Conservation (phyloP, 192 early-diverging fungal species). For the Gaertneriomyces sp. region DNA sequence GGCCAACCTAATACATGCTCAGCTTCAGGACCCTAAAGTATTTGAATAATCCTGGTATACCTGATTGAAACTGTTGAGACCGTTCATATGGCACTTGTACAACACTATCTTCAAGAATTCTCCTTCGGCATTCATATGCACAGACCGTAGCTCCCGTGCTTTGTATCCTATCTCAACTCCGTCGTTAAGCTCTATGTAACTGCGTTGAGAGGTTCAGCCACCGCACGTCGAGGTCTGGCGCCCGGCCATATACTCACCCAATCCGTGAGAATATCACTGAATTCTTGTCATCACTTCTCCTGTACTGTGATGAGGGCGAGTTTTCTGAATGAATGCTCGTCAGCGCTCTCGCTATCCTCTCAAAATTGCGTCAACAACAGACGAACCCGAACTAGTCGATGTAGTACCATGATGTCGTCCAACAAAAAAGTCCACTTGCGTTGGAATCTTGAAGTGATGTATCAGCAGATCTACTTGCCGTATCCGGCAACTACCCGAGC, state of each 20-base stretch:
- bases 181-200: conserved; percentile 66
- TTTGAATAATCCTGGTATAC: conserved; percentile 29
- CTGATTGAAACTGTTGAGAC: conserved; percentile 73
- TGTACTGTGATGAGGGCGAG: background rate
- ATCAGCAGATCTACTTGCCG: conserved; percentile 66
- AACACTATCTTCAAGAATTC: conserved; percentile 67
- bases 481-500: conserved; percentile 52
- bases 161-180: conserved; percentile 59
- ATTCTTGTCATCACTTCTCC: background rate
- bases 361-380: background rate
- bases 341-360: background rate
- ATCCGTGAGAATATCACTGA: background rate
- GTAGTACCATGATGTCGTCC: conserved; percentile 33
- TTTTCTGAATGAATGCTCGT: background rate
- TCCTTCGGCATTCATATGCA: conserved; percentile 65
- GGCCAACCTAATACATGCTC: conserved; percentile 48
- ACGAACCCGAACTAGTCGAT: background rate
- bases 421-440: conserved; percentile 67
- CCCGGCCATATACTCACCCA: background rate
- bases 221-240: background rate
- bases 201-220: conserved; percentile 6
- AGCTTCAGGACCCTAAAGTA: background rate
- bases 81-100: conserved; percentile 67
- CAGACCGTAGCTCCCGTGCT: conserved; percentile 71
- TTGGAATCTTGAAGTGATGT: conserved; percentile 77